phyloP scores from a whole-genome alignment of 139 green algal species.

The Desmodesmus armatus region DNA sequence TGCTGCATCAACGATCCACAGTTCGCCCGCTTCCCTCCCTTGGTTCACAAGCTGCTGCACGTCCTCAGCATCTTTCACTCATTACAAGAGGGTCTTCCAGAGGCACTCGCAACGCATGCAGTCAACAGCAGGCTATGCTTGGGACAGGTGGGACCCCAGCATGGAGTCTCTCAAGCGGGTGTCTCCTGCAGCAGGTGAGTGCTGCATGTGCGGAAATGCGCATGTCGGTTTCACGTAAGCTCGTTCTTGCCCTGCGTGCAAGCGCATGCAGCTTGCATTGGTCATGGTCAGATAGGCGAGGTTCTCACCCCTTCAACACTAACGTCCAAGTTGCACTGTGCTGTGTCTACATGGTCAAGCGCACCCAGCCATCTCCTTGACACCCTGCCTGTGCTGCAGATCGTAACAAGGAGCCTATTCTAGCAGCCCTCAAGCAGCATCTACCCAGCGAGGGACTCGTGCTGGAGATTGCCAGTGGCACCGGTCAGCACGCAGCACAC shows the following conservation, averaged over 20 bases:
- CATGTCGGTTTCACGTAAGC: too few species aligned
- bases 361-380: background rate
- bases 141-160: slow-evolving; percentile 22
- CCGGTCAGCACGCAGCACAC: slow-evolving; percentile 34
- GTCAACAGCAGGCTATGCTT: background rate
- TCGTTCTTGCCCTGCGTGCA: too few species aligned
- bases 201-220: too few species aligned
- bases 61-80: too few species aligned
- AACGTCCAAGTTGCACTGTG: background rate
- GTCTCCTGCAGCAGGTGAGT: slow-evolving; percentile 27
- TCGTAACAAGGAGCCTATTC: slow-evolving; percentile 33
- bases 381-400: background rate
- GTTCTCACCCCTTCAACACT: too few species aligned
- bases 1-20: too few species aligned
- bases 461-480: slow-evolving; percentile 18
- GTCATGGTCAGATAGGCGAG: too few species aligned
- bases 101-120: too few species aligned
- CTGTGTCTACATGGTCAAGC: background rate
- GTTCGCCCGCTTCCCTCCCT: too few species aligned
- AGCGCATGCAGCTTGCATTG: too few species aligned
- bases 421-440: background rate
- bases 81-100: too few species aligned
- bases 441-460: background rate
- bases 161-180: background rate
- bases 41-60: too few species aligned